Evolutionary conservation across 2,329 filamentous ascomycete species (phyloP).

Genomic region (Alternaria brassicae): DNA sequence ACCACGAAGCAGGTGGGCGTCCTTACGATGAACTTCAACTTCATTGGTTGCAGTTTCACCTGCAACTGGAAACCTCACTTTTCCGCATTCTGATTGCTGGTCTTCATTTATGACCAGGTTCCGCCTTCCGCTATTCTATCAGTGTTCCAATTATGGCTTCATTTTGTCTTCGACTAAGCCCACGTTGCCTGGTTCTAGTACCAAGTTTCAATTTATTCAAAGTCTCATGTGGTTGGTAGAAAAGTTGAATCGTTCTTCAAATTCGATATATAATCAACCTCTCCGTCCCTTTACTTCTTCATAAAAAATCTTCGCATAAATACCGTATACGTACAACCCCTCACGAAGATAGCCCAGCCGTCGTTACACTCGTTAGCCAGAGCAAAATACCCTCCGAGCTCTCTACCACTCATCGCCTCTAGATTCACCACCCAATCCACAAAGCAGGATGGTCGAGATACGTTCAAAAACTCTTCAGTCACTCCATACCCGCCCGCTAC

Average conservation of each 20-base stretch:
- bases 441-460: neutral
- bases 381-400: neutral
- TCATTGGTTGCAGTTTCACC: neutral
- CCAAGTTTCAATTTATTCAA: neutral
- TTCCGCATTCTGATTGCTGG: neutral
- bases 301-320: neutral
- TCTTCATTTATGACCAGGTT: neutral
- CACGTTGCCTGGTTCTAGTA: neutral
- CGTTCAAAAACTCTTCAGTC: neutral
- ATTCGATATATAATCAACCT: neutral
- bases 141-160: neutral
- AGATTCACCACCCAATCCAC: neutral
- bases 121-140: neutral
- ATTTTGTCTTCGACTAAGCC: neutral
- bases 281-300: neutral
- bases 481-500: neutral
- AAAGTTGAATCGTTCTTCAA: neutral
- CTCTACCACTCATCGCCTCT: neutral
- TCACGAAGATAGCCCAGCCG: neutral
- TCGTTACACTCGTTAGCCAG: neutral
- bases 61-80: neutral
- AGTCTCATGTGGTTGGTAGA: neutral
- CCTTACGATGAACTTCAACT: neutral
- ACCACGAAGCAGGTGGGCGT: neutral
- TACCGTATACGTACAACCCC: neutral